Conservation (phyloP, 2,329 filamentous ascomycete genomes). For the Microsporum ferrugineum region DNA sequence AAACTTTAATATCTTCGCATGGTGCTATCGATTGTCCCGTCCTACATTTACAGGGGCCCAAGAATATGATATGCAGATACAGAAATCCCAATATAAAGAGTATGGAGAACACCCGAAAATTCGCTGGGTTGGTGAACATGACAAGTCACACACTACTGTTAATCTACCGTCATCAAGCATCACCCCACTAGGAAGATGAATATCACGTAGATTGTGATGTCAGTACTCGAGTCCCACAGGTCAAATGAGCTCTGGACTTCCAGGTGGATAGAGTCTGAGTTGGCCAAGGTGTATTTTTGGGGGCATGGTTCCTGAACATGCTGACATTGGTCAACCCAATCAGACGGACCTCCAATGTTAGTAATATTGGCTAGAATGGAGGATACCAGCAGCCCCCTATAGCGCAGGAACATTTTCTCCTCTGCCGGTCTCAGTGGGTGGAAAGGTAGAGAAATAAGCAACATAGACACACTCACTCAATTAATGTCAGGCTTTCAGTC, state of each 20-base stretch:
- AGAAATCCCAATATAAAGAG: neutral
- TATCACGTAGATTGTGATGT: constrained; percentile 29
- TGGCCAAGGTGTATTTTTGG: constrained; percentile 73
- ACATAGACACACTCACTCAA: no score
- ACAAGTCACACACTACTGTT: neutral
- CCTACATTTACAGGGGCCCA: no score
- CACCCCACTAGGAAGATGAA: constrained; percentile 42
- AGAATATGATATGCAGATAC: no score
- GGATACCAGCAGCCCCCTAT: neutral
- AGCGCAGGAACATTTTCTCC: neutral
- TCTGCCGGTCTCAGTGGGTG: neutral
- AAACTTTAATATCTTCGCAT: no score
- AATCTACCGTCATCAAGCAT: constrained; percentile 56
- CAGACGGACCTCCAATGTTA: constrained; percentile 54
- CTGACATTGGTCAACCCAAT: constrained; percentile 4
- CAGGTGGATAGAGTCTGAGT: constrained; percentile 65
- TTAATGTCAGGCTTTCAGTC: no score
- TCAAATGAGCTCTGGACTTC: constrained; percentile 73
- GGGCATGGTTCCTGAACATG: constrained; percentile 36
- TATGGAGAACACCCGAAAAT: neutral
- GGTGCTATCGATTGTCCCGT: no score
- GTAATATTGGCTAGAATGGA: neutral
- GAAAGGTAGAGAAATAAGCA: neutral
- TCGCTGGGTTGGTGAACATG: neutral
- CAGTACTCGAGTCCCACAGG: constrained; percentile 69